phyloP scores from a whole-genome alignment of 2,329 filamentous ascomycete species.

The Arthroderma sp. region DNA sequence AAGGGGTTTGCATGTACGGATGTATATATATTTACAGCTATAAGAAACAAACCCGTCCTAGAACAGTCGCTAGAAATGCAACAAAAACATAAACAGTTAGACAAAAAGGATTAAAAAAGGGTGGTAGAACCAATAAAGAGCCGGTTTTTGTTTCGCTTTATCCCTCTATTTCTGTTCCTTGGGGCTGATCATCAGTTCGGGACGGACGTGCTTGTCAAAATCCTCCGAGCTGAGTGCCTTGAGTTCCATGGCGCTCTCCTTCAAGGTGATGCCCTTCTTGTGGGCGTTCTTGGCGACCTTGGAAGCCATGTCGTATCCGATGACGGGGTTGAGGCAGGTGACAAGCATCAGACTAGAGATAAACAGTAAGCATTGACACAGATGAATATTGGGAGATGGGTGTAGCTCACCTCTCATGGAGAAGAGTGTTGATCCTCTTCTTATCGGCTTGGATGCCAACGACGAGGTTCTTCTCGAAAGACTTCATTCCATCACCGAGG shows the following conservation, averaged over 20 bases:
- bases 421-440: conserved; percentile 73
- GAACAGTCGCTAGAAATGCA: too few species aligned
- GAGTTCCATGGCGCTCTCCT: conserved; percentile 86
- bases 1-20: too few species aligned
- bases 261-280: conserved; percentile 91
- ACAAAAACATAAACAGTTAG: too few species aligned
- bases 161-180: conserved; percentile 38
- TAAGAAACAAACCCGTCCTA: too few species aligned
- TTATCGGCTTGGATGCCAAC: conserved; percentile 83
- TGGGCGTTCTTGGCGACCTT: conserved; percentile 98
- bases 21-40: too few species aligned
- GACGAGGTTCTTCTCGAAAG: conserved; percentile 89
- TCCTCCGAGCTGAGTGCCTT: conserved; percentile 77
- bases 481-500: conserved; percentile 81
- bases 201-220: conserved; percentile 78
- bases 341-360: conserved; percentile 77
- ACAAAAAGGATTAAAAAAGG: too few species aligned
- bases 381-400: background rate
- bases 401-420: conserved; percentile 74
- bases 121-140: background rate
- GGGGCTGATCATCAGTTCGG: conserved; percentile 89
- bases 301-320: conserved; percentile 93
- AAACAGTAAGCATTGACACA: conserved; percentile 5
- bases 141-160: background rate
- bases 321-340: conserved; percentile 93